Percentiles rank a stretch among this genome's conserved stretches.
phyloP scores from a whole-genome alignment of 495 filamentous ascomycete genomes.

The Umbilicaria muhlenbergii region DNA sequence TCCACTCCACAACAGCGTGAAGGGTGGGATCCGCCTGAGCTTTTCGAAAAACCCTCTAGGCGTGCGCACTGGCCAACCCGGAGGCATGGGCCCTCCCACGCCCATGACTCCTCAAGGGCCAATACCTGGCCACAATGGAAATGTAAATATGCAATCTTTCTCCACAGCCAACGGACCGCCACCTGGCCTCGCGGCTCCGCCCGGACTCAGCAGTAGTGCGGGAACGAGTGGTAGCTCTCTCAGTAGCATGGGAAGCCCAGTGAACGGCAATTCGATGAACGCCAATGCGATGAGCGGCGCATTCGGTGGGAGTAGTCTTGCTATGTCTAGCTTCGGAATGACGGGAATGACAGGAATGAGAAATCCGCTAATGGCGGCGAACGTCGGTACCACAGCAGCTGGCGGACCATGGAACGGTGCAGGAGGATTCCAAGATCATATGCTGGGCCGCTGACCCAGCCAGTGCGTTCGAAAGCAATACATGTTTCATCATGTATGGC shows the following conservation, averaged over 20 bases:
- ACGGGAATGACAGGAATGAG: conserved; percentile 7
- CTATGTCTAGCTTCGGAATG: conserved; percentile 6
- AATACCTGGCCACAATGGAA: conserved; percentile 29
- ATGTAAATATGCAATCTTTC: conserved; percentile 47
- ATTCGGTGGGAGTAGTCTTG: conserved; percentile 2
- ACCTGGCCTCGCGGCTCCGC: conserved; percentile 54
- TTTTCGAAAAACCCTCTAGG: conserved; percentile 97
- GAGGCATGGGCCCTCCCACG: conserved; percentile 33
- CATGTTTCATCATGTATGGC: no score
- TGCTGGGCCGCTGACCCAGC: conserved; percentile 10
- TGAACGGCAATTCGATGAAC: conserved; percentile 18
- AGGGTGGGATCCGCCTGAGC: conserved; percentile 92
- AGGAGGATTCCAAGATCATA: conserved; percentile 7
- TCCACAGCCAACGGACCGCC: conserved; percentile 61
- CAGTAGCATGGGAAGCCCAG: conserved; percentile 18
- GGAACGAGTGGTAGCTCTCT: conserved; percentile 22
- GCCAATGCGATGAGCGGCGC: conserved; percentile 21
- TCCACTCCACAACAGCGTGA: conserved; percentile 79
- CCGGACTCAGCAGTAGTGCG: conserved; percentile 38
- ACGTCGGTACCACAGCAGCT: not conserved
- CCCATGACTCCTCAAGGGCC: conserved; percentile 33
- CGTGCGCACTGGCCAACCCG: conserved; percentile 63
- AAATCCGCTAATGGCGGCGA: conserved; percentile 3
- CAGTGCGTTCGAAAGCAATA: not conserved
- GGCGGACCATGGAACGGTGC: conserved; percentile 2